Evolutionary conservation across 73 alveolate genomes (phyloP).

Genomic region (Tetrahymena malaccensis): DNA sequence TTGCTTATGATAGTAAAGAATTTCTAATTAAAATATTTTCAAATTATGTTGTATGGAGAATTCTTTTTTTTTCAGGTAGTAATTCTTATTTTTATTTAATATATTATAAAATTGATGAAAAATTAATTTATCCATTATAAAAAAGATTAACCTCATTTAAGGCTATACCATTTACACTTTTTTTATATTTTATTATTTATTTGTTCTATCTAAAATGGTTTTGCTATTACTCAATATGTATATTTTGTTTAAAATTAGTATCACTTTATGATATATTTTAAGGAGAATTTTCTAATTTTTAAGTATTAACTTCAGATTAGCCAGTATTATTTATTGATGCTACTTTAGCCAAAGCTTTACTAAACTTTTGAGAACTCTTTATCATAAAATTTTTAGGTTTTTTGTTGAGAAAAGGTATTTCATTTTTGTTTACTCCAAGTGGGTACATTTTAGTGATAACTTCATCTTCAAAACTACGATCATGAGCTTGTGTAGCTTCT

Average conservation of each 20-base stretch:
- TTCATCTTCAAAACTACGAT: background rate
- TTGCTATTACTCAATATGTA: too few relatives aligned
- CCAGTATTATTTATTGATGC: background rate
- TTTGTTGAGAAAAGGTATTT: background rate
- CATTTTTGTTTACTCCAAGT: background rate
- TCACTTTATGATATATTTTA: too few relatives aligned
- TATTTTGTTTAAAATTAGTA: too few relatives aligned
- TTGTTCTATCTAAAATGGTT: too few relatives aligned
- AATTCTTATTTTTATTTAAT: background rate
- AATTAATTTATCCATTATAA: background rate
- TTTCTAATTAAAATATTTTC: background rate
- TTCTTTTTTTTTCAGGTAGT: background rate
- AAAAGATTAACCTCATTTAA: background rate
- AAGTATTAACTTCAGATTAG: too few relatives aligned
- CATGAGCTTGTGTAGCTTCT: background rate
- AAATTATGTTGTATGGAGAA: background rate
- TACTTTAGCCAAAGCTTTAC: background rate
- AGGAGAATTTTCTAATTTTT: too few relatives aligned
- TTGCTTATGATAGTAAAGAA: background rate
- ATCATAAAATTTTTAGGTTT: background rate
- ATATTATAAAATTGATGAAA: background rate
- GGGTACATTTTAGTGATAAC: background rate
- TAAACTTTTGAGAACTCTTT: background rate
- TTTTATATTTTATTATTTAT: too few relatives aligned
- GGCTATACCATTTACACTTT: too few relatives aligned